Evolutionary conservation across 352 stramenopile species (phyloP).

Genomic region (Globisporangium paroecandrum): DNA sequence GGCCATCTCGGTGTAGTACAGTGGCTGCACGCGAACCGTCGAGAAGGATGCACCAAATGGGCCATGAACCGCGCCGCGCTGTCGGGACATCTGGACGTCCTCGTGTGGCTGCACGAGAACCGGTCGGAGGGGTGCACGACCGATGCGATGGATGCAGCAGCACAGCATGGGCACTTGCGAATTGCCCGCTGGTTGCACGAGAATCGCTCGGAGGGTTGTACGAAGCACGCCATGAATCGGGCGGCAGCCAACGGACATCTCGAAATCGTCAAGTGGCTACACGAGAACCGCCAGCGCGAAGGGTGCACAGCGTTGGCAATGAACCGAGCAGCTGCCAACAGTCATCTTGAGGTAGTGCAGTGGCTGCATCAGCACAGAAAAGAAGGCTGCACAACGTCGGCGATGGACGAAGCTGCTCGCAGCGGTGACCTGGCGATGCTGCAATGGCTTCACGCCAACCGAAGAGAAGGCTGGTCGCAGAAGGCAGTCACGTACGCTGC

Average conservation of each 20-base stretch:
- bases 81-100: constrained; percentile 4
- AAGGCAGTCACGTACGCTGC: background rate
- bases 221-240: constrained; percentile 3
- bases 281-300: background rate
- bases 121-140: constrained; percentile 4
- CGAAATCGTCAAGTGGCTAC: constrained; percentile 6
- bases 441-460: constrained; percentile 11
- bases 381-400: constrained; percentile 7
- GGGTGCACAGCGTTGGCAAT: constrained; percentile 11
- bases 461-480: constrained; percentile 8
- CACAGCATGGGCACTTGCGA: background rate
- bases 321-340: constrained; percentile 7
- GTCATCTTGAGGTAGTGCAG: constrained; percentile 5
- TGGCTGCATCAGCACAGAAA: constrained; percentile 8
- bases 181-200: background rate
- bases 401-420: constrained; percentile 11
- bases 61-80: constrained; percentile 11
- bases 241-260: constrained; percentile 2
- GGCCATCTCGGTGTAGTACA: constrained; percentile 1
- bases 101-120: constrained; percentile 14
- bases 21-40: constrained; percentile 9
- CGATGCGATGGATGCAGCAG: constrained; percentile 4
- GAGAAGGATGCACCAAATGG: constrained; percentile 10
- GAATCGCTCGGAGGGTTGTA: constrained; percentile 5
- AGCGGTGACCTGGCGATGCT: constrained; percentile 7